Conservation (phyloP, 257 asterid genomes). For the Primulina tabacum region DNA sequence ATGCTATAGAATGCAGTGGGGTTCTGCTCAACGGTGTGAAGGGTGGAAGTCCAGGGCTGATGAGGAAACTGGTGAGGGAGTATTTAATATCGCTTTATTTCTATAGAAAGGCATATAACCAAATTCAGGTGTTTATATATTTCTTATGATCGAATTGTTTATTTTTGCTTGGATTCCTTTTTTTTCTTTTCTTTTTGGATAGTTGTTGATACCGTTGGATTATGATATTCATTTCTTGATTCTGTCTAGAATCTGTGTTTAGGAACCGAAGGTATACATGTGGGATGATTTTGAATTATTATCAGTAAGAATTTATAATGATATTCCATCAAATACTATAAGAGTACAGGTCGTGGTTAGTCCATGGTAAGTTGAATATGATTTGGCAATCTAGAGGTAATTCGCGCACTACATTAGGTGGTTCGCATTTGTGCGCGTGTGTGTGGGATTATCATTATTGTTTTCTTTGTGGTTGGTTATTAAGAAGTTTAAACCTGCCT, state of each 20-base stretch:
- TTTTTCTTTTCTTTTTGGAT: slow-evolving; percentile 4
- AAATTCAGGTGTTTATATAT: slow-evolving; percentile 20
- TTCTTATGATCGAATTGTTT: neutral
- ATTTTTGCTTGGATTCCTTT: neutral
- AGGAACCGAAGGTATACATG: neutral
- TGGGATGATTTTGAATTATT: neutral
- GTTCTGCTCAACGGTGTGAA: slow-evolving; percentile 73
- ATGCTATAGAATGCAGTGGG: slow-evolving; percentile 97
- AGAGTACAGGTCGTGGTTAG: slow-evolving; percentile 6
- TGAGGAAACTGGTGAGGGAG: slow-evolving; percentile 74
- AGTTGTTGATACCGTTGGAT: slow-evolving; percentile 12
- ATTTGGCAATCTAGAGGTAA: slow-evolving; percentile 8
- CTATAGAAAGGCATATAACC: neutral
- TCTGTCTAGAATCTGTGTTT: neutral
- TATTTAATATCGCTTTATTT: slow-evolving; percentile 14
- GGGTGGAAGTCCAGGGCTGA: slow-evolving; percentile 82
- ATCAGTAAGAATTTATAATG: neutral
- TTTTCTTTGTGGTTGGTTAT: slow-evolving; percentile 9
- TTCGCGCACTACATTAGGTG: slow-evolving; percentile 6
- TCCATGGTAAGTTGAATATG: slow-evolving; percentile 7
- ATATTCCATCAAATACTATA: neutral
- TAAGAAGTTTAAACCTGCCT: neutral
- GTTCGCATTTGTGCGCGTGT: neutral
- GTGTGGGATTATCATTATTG: neutral
- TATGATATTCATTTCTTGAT: slow-evolving; percentile 9